Evolutionary conservation across 768 basidiomycete genomes (phyloP).

Genomic region (Rhodotorula diobovata): DNA sequence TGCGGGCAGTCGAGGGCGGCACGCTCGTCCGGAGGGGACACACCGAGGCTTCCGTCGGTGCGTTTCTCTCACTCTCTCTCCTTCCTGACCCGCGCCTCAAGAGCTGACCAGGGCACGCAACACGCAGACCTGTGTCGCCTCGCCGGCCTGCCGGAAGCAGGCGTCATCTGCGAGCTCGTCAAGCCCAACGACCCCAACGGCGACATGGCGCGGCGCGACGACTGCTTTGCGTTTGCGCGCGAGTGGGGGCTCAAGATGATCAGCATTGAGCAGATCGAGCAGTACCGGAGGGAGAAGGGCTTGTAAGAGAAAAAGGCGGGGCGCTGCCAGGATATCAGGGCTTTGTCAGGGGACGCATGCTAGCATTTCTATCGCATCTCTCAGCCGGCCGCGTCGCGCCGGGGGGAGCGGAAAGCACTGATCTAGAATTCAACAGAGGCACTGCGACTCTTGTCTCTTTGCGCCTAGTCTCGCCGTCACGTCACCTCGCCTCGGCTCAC

Average conservation of each 20-base stretch:
- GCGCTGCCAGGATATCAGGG: too few species aligned
- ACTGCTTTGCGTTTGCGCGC: slow-evolving; percentile 85
- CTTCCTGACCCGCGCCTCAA: not conserved
- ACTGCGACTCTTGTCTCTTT: not conserved
- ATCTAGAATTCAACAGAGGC: not conserved
- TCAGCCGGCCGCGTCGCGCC: too few species aligned
- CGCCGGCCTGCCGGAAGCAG: slow-evolving; percentile 64
- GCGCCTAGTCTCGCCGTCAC: too few species aligned
- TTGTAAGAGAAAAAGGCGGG: not conserved
- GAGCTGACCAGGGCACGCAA: not conserved
- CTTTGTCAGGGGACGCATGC: not conserved
- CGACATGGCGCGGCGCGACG: slow-evolving; percentile 90
- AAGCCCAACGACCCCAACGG: slow-evolving; percentile 79
- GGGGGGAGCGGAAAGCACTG: not conserved
- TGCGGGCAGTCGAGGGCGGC: slow-evolving; percentile 80
- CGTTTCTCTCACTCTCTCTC: slow-evolving; percentile 36
- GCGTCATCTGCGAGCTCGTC: slow-evolving; percentile 89
- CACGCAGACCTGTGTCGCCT: slow-evolving; percentile 70
- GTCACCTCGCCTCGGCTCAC: not conserved
- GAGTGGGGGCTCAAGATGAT: slow-evolving; percentile 89
- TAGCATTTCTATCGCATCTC: not conserved
- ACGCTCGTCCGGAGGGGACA: slow-evolving; percentile 83
- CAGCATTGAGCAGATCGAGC: slow-evolving; percentile 65
- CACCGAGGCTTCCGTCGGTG: slow-evolving; percentile 76
- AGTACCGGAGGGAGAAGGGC: slow-evolving; percentile 44